Conservation (phyloP, 2,329 filamentous ascomycete species). For the Aspergillus thermomutatus region DNA sequence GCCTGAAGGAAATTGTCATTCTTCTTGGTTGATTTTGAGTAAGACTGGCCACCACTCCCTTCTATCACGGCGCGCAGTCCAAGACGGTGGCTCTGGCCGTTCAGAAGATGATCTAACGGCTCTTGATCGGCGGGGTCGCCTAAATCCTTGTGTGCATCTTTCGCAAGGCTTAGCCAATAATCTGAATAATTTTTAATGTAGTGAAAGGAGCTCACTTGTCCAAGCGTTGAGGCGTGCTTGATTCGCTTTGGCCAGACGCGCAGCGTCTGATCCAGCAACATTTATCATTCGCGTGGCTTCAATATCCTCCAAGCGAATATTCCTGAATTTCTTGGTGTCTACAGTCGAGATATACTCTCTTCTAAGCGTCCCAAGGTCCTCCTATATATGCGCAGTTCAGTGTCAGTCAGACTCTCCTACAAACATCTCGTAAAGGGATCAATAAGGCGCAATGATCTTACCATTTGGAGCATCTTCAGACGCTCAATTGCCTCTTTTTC, state of each 20-base stretch:
- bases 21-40: slow-evolving; percentile 1
- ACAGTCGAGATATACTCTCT: slow-evolving; percentile 36
- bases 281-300: slow-evolving; percentile 30
- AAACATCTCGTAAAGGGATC: neutral
- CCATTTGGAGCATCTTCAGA: slow-evolving; percentile 30
- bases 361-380: slow-evolving; percentile 36
- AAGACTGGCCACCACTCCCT: slow-evolving; percentile 14
- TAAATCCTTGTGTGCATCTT: slow-evolving; percentile 31
- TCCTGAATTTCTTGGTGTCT: slow-evolving; percentile 17
- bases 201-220: slow-evolving; percentile 28
- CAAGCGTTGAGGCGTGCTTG: slow-evolving; percentile 26
- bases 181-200: neutral
- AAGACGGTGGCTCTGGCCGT: slow-evolving; percentile 39
- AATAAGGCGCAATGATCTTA: slow-evolving; percentile 5
- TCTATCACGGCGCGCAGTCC: slow-evolving; percentile 21
- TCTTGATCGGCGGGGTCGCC: slow-evolving; percentile 29
- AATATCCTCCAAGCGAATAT: slow-evolving; percentile 21
- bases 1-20: slow-evolving; percentile 2
- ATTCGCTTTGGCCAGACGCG: slow-evolving; percentile 24
- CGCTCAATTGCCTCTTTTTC: slow-evolving; percentile 13
- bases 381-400: slow-evolving; percentile 18
- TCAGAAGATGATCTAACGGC: slow-evolving; percentile 28
- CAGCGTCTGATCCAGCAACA: slow-evolving; percentile 25
- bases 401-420: neutral
- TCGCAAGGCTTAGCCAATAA: slow-evolving; percentile 6